Evolutionary conservation across 768 basidiomycete genomes (phyloP), one percentile per base, ranked within the genome.

Genomic region (Lactarius pseudohatsudake): DNA sequence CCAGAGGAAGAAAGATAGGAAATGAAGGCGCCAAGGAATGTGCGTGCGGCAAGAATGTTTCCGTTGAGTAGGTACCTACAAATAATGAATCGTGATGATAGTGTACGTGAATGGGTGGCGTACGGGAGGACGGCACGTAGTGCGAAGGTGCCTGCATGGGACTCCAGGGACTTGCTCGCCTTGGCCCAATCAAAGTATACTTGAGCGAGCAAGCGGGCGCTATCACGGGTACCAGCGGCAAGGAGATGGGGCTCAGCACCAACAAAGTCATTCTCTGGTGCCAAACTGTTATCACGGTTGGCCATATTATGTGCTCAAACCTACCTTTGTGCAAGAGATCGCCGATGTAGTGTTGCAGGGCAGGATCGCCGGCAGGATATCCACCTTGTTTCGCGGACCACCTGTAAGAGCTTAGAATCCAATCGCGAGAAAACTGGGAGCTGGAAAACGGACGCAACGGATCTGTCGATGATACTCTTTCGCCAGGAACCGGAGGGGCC

Each of bases 11-110:
- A 80, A 7, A 92, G 78, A 64, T 85, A 84, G 59, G 88, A 81
- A 57, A 89, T 81, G 75, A 91, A 94, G 58, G 88, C 85, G n/a
- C 83, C 80, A 74, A 96, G 88, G 81, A 98, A 97, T n/a, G 90
- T 86, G n/a, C 87, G 86, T 4, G 96, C 92, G 4, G 92, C 92
- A n/a, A 94, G 85, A 73, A 99, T 89, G 69, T 94, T 94, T 18
- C 93, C 92, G 61, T 94, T 92, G 68, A 84, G 84, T 28, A 95
- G 80, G 72, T 91, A 92, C 64, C 91, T 92, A 72, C 18, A 22
- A n/a, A 56, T 16, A 41, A 47, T 58, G 38, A 62, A 55, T 64
- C 34, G 57, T 30, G 34, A 45, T 32, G 62, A 64, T 47, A 4
- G 68, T 18, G 34, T 61, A 43, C 59, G n/a, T 45, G 41, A 41